Base-by-base conservation (phyloP, 2,329 filamentous ascomycete species). In the Paramyrothecium sp. region DNA sequence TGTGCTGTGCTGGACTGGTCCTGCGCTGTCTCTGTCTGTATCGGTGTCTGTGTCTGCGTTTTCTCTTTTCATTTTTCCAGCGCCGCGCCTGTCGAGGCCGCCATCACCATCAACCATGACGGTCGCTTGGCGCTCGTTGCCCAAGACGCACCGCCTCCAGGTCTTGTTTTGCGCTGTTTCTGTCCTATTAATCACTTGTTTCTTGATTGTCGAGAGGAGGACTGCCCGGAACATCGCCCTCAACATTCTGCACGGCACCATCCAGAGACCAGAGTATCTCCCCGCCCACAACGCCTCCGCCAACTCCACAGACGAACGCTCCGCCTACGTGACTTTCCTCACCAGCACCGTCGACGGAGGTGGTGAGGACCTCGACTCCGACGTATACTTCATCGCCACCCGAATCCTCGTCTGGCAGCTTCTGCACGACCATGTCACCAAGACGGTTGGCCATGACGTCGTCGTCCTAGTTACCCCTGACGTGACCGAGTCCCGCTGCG, bases 301-400 rank as follows among this genome's bases (percentile, higher is more conserved):
- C 26, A 19, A 3, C 13, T 47, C 54, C 19, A 56, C 7, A 46
- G 49, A 47, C 23, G 34, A 41, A 26, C 23, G 50, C 38, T 56
- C n/a, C 20, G 54, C 49, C 19, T 56, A 47, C 23, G 49, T 53
- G 11, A 51, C 46, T 12, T 56, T 30, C 20, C 50, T 56, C 33
- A 52, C 54, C 7, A 47, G 19, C 21, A 48, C 54, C 49, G 49
- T 41, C 19, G 50, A 46, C 30, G 50, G n/a, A 7, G 38, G 47
- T 22, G 30, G 19, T 17, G 54, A 56, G 21, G 33, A 33, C 49
- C 47, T 56, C 54, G 50, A 53, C 21, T 17, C 12, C 33, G 50
- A 56, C 49, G 21, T 23, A 7, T 56, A 56, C 54, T 56, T 56
- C 34, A 44, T 53, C 22, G 54, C 54, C 33, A 52, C 46, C 34